These are phyloP conservation scores for Zymoseptoria ardabiliae DNA, from an alignment of 2,329 filamentous ascomycete genomes.

Conservation along the genomic window DNA sequence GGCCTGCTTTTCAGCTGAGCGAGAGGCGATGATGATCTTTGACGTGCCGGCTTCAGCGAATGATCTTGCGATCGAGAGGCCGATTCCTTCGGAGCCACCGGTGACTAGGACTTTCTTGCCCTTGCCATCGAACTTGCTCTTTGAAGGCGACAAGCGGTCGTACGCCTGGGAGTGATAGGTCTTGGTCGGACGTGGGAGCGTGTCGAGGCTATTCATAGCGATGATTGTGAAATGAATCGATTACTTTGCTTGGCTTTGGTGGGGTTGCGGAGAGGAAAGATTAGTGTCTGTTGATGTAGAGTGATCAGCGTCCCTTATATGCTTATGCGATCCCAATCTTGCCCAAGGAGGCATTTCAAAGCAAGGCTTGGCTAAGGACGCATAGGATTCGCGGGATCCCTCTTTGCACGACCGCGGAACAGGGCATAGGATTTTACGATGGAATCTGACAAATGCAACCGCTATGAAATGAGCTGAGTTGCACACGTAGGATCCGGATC, in stretches of 20 bases:
- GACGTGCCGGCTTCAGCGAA: slow-evolving; percentile 19
- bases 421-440: neutral
- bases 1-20: slow-evolving; percentile 25
- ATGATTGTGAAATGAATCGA: neutral
- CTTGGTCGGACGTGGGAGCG: slow-evolving; percentile 14
- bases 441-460: neutral
- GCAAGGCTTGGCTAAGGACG: neutral
- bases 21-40: slow-evolving; percentile 19
- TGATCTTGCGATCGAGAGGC: slow-evolving; percentile 17
- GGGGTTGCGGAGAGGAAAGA: neutral
- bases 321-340: neutral
- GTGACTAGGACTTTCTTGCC: slow-evolving; percentile 23
- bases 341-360: neutral
- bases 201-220: slow-evolving; percentile 5
- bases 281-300: neutral
- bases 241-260: neutral
- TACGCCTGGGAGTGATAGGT: slow-evolving; percentile 18
- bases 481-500: too few species aligned
- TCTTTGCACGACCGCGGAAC: neutral
- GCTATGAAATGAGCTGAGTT: too few species aligned
- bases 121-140: slow-evolving; percentile 15
- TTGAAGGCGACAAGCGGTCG: slow-evolving; percentile 16
- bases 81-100: slow-evolving; percentile 14
- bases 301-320: neutral
- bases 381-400: neutral